These are phyloP conservation scores for Neurospora sp. DNA, from an alignment of 495 filamentous ascomycete species.

Conservation along the genomic window DNA sequence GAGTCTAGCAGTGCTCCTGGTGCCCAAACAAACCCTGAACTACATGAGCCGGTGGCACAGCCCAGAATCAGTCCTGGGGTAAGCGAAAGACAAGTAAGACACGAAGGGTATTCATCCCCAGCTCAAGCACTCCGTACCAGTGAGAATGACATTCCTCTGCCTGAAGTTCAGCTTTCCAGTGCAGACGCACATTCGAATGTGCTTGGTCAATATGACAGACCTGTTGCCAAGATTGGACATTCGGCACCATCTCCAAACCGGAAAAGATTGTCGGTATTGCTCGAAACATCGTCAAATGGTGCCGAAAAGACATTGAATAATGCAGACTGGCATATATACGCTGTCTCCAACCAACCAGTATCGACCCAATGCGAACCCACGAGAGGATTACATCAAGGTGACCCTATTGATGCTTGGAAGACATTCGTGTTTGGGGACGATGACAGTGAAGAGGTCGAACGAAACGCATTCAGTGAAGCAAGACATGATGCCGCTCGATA, in stretches of 20 bases:
- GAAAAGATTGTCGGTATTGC: neutral
- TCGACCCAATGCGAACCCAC: neutral
- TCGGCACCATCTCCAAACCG: neutral
- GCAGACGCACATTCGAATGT: neutral
- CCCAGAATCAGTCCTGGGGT: constrained; percentile 16
- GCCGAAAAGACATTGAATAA: neutral
- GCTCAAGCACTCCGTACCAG: neutral
- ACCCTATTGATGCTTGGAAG: constrained; percentile 27
- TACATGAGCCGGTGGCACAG: neutral
- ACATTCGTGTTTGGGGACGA: constrained; percentile 28
- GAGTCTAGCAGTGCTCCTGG: constrained; percentile 3
- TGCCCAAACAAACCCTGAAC: neutral
- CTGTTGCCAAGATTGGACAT: neutral
- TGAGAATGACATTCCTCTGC: neutral
- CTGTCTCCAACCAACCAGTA: neutral
- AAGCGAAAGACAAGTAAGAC: constrained; percentile 7
- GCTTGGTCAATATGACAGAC: neutral
- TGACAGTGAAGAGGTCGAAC: constrained; percentile 24
- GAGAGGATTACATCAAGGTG: neutral
- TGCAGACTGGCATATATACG: neutral
- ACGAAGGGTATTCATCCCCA: neutral
- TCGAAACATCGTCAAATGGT: neutral
- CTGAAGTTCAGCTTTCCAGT: neutral
- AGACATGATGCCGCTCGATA: constrained; percentile 22
- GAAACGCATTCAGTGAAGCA: constrained; percentile 24